A percentile compares a stretch with the other conserved stretches of the same genome.
These are phyloP conservation scores for Ustilago lituana DNA, from an alignment of 1,284 basidiomycete genomes.

Conservation along the genomic window DNA sequence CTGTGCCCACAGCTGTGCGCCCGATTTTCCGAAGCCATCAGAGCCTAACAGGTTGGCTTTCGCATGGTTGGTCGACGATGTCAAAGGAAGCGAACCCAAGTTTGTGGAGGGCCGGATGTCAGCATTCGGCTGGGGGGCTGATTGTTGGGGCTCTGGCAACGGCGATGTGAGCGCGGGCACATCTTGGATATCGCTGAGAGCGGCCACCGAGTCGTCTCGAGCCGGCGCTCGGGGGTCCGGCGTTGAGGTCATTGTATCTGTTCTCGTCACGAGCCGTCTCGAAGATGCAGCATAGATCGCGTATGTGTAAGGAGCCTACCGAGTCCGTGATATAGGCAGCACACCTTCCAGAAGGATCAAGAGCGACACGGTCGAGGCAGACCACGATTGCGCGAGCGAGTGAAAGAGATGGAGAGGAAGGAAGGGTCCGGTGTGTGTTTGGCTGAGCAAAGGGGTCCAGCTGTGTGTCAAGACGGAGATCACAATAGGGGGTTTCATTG, in stretches of 20 bases:
- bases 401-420: too few relatives aligned
- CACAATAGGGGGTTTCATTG: too few relatives aligned
- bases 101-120: too few relatives aligned
- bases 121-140: not conserved
- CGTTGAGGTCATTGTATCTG: slow-evolving; percentile 20
- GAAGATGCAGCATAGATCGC: not conserved
- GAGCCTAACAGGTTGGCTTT: slow-evolving; percentile 37
- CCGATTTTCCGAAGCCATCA: slow-evolving; percentile 38
- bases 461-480: too few relatives aligned
- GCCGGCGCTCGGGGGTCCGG: slow-evolving; percentile 4
- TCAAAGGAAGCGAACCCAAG: too few relatives aligned
- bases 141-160: slow-evolving; percentile 26
- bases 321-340: too few relatives aligned
- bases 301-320: not conserved
- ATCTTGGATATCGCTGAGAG: slow-evolving; percentile 17
- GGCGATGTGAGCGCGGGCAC: slow-evolving; percentile 36
- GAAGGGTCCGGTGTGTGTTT: too few relatives aligned
- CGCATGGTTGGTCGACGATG: slow-evolving; percentile 10
- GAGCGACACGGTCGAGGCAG: too few relatives aligned
- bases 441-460: too few relatives aligned
- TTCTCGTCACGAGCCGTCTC: not conserved
- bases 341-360: too few relatives aligned
- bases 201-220: not conserved
- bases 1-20: slow-evolving; percentile 46
- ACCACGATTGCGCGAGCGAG: too few relatives aligned